Conservation (phyloP, 129 eudicot species). For the Rutidosis leptorrhynchoides region DNA sequence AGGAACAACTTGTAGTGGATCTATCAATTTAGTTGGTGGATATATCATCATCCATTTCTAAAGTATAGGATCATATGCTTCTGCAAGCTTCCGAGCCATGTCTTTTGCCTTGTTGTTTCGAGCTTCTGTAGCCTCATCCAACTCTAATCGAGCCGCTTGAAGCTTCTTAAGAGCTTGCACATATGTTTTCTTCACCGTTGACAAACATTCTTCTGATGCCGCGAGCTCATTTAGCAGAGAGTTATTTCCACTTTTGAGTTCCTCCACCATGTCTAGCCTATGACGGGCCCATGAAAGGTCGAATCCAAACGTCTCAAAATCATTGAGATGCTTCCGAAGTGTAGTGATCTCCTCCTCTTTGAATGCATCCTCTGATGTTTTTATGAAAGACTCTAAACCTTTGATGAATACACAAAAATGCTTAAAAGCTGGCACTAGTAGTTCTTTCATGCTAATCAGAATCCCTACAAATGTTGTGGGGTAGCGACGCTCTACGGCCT, state of each 20-base stretch:
- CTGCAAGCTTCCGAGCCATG: neutral
- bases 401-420: neutral
- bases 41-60: too few species aligned
- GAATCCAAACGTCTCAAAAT: neutral
- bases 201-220: neutral
- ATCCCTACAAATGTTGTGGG: neutral
- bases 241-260: neutral
- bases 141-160: neutral
- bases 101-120: neutral
- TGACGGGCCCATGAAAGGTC: neutral
- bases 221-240: neutral
- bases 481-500: neutral
- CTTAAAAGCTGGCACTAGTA: neutral
- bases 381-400: neutral
- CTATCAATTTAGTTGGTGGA: too few species aligned
- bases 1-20: too few species aligned
- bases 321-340: constrained; percentile 2
- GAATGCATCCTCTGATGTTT: constrained; percentile 1
- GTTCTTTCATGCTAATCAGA: too few species aligned
- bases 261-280: neutral
- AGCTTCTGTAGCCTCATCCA: neutral
- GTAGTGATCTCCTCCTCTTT: constrained; percentile 1
- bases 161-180: neutral
- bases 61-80: neutral
- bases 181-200: neutral